A percentile compares a stretch with the other conserved stretches of the same genome.
phyloP scores from a whole-genome alignment of 148 eudicot species.

The Bassia scoparia region DNA sequence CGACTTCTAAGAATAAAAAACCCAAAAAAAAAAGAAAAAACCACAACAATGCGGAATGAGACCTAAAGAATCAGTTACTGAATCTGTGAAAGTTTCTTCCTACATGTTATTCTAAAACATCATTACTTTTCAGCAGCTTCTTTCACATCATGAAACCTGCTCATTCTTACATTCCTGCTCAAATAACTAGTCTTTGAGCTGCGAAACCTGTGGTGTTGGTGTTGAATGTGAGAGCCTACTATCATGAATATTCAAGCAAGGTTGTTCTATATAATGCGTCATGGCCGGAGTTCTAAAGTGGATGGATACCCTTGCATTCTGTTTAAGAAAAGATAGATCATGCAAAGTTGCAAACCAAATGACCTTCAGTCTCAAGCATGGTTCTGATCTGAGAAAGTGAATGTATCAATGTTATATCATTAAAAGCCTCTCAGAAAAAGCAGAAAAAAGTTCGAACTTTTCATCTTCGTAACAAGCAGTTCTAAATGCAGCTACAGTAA shows the following conservation, averaged over 20 bases:
- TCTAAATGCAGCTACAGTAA: constrained; percentile 70
- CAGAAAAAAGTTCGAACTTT: constrained; percentile 66
- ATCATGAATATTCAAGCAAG: background rate
- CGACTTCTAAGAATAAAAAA: too few relatives aligned
- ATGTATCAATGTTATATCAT: constrained; percentile 8
- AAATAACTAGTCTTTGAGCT: too few relatives aligned
- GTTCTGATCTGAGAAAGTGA: background rate
- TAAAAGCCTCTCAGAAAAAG: constrained; percentile 40
- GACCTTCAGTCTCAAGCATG: background rate
- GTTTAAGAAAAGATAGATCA: background rate
- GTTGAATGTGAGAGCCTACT: background rate
- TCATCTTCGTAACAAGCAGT: constrained; percentile 68
- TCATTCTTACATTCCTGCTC: too few relatives aligned
- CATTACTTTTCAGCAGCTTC: too few relatives aligned
- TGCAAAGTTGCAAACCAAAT: background rate
- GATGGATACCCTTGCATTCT: background rate
- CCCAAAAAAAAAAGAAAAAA: too few relatives aligned
- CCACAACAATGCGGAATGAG: too few relatives aligned
- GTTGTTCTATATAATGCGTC: background rate
- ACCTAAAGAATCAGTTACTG: too few relatives aligned
- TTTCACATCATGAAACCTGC: too few relatives aligned
- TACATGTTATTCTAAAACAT: too few relatives aligned
- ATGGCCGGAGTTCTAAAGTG: background rate
- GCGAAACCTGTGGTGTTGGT: background rate
- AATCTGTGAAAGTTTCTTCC: too few relatives aligned